A percentile compares a stretch with the other conserved stretches of the same genome.
phyloP scores from a whole-genome alignment of 768 basidiomycete species.

The Lactarius akahatsu region DNA sequence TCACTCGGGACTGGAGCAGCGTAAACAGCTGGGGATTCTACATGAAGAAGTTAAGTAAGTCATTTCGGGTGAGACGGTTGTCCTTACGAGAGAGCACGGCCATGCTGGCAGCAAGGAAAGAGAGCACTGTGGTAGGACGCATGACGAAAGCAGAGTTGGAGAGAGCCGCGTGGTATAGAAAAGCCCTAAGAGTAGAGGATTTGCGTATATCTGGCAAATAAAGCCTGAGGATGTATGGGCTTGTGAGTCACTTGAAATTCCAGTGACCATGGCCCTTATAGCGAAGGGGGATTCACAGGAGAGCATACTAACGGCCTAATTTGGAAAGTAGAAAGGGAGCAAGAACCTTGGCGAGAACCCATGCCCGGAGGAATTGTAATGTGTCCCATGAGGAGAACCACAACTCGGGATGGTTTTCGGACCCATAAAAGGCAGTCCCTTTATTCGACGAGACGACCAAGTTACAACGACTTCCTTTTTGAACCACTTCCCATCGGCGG shows the following conservation, averaged over 20 bases:
- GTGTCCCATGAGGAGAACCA: background rate
- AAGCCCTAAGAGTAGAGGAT: background rate
- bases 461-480: conserved; percentile 14
- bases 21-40: background rate
- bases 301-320: conserved; percentile 10
- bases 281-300: background rate
- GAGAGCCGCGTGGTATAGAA: background rate
- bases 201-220: background rate
- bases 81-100: conserved; percentile 10
- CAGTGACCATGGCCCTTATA: background rate
- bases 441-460: conserved; percentile 2
- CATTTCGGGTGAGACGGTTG: background rate
- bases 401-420: background rate
- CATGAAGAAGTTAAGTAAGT: background rate
- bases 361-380: background rate
- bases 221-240: background rate
- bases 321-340: conserved; percentile 14
- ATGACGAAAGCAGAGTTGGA: background rate
- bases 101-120: background rate
- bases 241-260: too few relatives aligned
- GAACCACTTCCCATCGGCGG: background rate
- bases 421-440: conserved; percentile 8
- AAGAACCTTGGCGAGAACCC: background rate
- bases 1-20: conserved; percentile 10
- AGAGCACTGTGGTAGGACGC: conserved; percentile 1